A percentile compares a stretch with the other conserved stretches of the same genome.
phyloP scores from a whole-genome alignment of 176 grass and related monocot genomes.

The Areca catechu region DNA sequence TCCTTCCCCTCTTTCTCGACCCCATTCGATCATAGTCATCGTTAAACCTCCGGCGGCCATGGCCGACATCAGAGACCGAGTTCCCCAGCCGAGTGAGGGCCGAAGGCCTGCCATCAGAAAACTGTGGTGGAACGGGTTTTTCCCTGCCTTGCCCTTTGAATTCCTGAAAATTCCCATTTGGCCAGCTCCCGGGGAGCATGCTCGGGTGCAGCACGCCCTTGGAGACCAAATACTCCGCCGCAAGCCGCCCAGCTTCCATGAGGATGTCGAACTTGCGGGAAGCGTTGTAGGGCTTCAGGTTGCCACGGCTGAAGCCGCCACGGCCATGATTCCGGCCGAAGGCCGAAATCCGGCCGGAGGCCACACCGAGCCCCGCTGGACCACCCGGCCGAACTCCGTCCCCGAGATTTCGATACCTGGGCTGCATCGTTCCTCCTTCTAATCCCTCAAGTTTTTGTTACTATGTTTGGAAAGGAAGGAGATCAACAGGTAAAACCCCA shows the following conservation, averaged over 20 bases:
- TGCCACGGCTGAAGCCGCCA: not conserved
- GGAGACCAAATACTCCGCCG: conserved; percentile 77
- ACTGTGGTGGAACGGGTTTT: conserved; percentile 1
- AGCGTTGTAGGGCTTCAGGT: not conserved
- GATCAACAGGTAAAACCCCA: too few relatives aligned
- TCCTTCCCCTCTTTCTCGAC: conserved; percentile 38
- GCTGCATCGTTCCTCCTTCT: not conserved
- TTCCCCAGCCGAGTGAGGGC: conserved; percentile 16
- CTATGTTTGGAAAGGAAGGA: too few relatives aligned
- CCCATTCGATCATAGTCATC: conserved; percentile 36
- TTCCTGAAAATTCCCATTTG: conserved; percentile 17
- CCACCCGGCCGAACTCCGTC: conserved; percentile 8
- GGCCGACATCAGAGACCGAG: conserved; percentile 6
- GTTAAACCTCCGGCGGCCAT: conserved; percentile 32
- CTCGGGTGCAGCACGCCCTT: conserved; percentile 59
- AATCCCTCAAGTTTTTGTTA: too few relatives aligned
- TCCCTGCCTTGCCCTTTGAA: conserved; percentile 29
- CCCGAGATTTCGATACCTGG: conserved; percentile 1
- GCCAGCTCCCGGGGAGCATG: conserved; percentile 34
- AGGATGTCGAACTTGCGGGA: conserved; percentile 63
- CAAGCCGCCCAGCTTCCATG: conserved; percentile 83
- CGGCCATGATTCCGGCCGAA: not conserved
- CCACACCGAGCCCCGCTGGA: too few relatives aligned
- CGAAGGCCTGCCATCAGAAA: conserved; percentile 8
- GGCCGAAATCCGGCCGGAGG: too few relatives aligned